Evolutionary conservation across 805 yeast genomes (phyloP).

Genomic region (Schizosaccharomyces cryophilus): DNA sequence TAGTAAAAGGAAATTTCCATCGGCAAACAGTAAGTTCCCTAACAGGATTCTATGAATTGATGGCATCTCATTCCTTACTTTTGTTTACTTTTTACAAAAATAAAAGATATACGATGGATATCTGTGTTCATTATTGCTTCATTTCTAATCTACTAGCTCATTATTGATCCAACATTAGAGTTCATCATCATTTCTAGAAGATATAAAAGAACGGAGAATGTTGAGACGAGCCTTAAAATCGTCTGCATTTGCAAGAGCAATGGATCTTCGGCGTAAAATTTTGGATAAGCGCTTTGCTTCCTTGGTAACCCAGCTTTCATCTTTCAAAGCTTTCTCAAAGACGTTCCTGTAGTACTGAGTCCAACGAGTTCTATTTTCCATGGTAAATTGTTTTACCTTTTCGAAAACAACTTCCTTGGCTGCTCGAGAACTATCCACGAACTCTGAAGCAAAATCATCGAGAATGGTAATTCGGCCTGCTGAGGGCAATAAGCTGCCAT

Average conservation of each 20-base stretch:
- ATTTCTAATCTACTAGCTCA: not conserved
- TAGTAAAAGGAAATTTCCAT: too few species aligned
- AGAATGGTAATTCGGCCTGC: slow-evolving; percentile 21
- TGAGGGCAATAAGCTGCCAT: slow-evolving; percentile 18
- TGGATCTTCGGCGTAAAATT: not conserved
- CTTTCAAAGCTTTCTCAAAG: not conserved
- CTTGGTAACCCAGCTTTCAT: not conserved
- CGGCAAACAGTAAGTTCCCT: too few species aligned
- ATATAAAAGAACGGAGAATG: not conserved
- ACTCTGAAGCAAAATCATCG: slow-evolving; percentile 13
- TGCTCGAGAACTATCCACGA: slow-evolving; percentile 10
- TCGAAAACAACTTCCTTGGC: not conserved
- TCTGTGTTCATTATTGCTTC: too few species aligned
- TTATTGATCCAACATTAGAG: not conserved
- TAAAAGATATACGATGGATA: too few species aligned
- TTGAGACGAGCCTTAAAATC: not conserved
- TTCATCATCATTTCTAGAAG: not conserved
- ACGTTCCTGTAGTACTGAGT: not conserved
- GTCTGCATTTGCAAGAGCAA: not conserved
- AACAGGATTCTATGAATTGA: too few species aligned
- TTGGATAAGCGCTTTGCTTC: not conserved
- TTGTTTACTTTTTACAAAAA: too few species aligned
- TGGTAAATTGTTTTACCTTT: not conserved
- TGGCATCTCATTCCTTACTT: too few species aligned
- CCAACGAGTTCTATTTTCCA: not conserved